Conservation (phyloP, 1,284 basidiomycete genomes). For the Pseudozyma thailandica region DNA sequence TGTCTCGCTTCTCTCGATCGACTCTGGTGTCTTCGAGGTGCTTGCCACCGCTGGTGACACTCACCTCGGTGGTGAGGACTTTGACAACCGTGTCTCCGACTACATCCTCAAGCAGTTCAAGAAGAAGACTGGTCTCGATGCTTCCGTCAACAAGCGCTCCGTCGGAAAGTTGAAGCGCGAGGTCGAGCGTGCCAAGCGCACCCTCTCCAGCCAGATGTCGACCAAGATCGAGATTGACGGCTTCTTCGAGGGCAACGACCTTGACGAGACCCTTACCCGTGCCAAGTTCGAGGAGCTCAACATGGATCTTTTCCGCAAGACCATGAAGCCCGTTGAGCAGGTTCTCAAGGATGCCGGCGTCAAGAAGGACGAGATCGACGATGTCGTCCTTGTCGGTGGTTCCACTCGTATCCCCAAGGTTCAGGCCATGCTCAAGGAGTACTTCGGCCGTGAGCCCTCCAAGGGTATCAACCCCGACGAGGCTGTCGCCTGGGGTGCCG, state of each 20-base stretch:
- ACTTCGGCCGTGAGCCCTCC: conserved; percentile 91
- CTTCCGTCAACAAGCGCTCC: conserved; percentile 84
- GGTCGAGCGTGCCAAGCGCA: conserved; percentile 98
- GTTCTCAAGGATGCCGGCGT: conserved; percentile 96
- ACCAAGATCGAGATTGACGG: conserved; percentile 80
- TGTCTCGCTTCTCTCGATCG: conserved; percentile 96
- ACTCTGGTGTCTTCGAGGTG: conserved; percentile 95
- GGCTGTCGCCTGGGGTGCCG: conserved; percentile 85
- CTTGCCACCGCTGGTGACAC: conserved; percentile 98
- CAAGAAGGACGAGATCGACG: conserved; percentile 96
- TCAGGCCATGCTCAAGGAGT: conserved; percentile 90
- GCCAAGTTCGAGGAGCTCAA: conserved; percentile 97
- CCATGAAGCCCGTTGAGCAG: conserved; percentile 99
- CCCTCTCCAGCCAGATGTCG: conserved; percentile 82
- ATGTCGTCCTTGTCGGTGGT: conserved; percentile 96
- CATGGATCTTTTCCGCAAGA: conserved; percentile 98
- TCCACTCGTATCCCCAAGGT: conserved; percentile 99
- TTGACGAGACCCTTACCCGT: conserved; percentile 93
- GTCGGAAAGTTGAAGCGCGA: conserved; percentile 97
- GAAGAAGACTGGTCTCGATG: conserved; percentile 73
- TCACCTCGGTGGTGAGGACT: conserved; percentile 98
- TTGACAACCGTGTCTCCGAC: conserved; percentile 80
- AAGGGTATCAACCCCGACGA: conserved; percentile 92
- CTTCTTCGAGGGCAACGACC: conserved; percentile 95
- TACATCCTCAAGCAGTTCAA: conserved; percentile 69